phyloP scores from a whole-genome alignment of 805 yeast genomes.

The Spathaspora passalidarum region DNA sequence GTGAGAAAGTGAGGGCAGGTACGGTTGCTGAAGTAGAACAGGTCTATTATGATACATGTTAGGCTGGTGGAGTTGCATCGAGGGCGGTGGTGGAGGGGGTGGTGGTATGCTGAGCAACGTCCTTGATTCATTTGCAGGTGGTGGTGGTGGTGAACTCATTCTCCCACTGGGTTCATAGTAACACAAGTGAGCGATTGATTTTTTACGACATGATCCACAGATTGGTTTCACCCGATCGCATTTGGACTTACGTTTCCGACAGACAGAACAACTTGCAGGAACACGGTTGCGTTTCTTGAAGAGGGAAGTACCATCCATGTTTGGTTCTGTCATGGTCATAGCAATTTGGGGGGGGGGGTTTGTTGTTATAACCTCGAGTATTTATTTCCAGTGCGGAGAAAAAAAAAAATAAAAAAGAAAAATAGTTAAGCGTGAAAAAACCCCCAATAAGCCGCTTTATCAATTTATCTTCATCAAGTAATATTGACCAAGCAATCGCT shows the following conservation, averaged over 20 bases:
- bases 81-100: conserved; percentile 2
- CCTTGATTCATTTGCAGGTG: background rate
- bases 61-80: too few species aligned
- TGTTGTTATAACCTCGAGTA: too few species aligned
- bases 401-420: background rate
- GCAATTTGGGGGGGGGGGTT: background rate
- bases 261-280: conserved; percentile 44
- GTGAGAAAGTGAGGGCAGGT: too few species aligned
- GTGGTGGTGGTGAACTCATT: background rate
- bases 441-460: background rate
- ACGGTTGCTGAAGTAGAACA: too few species aligned
- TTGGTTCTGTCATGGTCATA: background rate
- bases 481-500: too few species aligned
- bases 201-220: conserved; percentile 42
- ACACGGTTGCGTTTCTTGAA: conserved; percentile 35
- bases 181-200: conserved; percentile 43
- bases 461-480: too few species aligned
- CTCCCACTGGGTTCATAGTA: conserved; percentile 31
- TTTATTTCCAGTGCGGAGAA: background rate
- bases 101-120: background rate
- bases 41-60: too few species aligned
- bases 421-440: too few species aligned
- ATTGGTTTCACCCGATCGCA: conserved; percentile 43
- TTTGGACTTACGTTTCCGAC: conserved; percentile 41
- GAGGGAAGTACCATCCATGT: conserved; percentile 2